These are phyloP conservation scores for Microthlaspi erraticum DNA, from an alignment of 345 rosid species.

Conservation along the genomic window DNA sequence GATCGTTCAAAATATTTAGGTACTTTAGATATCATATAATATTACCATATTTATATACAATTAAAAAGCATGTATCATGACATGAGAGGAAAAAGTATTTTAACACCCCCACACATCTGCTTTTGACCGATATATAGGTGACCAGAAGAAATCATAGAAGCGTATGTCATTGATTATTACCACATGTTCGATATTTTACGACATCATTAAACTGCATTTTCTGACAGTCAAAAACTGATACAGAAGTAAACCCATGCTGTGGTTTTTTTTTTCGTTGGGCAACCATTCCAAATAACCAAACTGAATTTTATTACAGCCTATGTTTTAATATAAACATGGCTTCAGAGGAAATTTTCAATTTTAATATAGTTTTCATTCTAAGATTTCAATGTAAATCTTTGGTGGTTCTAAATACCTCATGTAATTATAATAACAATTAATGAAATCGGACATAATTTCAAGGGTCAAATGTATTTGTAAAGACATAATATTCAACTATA, in stretches of 20 bases:
- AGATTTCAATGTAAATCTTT: no score
- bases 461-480: no score
- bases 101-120: conserved; percentile 29
- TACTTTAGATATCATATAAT: conserved; percentile 14
- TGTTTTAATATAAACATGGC: no score
- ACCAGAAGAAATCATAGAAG: not conserved
- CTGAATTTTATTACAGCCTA: not conserved
- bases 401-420: no score
- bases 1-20: conserved; percentile 9
- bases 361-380: no score
- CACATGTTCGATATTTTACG: conserved; percentile 41
- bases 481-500: no score
- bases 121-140: conserved; percentile 36
- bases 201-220: conserved; percentile 33
- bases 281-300: conserved; percentile 13
- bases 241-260: not conserved
- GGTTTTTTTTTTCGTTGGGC: not conserved
- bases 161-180: conserved; percentile 35
- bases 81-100: not conserved
- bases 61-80: conserved; percentile 35
- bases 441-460: no score
- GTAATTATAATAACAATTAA: no score
- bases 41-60: not conserved
- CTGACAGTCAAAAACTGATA: not conserved
- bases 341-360: no score